Conservation (phyloP, 768 basidiomycete genomes). For the Boletales sp. region DNA sequence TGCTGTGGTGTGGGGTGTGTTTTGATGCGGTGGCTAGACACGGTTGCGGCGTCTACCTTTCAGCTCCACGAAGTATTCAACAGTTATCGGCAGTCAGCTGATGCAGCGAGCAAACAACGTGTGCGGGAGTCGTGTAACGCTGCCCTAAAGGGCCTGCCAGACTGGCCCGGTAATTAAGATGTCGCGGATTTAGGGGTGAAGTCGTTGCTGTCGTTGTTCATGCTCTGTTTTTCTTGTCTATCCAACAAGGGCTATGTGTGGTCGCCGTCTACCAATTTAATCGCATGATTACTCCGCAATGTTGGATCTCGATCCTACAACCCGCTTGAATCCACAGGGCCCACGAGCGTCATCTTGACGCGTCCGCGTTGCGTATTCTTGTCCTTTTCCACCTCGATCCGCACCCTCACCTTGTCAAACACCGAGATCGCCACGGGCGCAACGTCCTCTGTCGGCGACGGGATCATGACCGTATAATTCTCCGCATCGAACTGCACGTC, state of each 20-base stretch:
- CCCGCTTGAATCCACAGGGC: constrained; percentile 55
- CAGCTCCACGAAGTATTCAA: constrained; percentile 73
- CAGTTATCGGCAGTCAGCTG: constrained; percentile 72
- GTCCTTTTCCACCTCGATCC: constrained; percentile 91
- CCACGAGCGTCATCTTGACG: constrained; percentile 77
- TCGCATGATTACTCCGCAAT: not conserved
- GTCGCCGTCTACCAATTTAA: constrained; percentile 5
- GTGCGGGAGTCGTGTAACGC: constrained; percentile 80
- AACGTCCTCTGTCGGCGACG: constrained; percentile 26
- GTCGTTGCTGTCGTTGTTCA: not conserved
- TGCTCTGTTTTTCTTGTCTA: not conserved
- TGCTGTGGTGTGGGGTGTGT: not conserved
- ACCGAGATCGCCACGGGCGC: not conserved
- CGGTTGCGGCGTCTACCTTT: constrained; percentile 64
- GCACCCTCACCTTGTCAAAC: constrained; percentile 68
- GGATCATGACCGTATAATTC: constrained; percentile 78
- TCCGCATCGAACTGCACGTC: constrained; percentile 90
- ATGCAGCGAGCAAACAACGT: constrained; percentile 65
- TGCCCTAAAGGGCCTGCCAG: constrained; percentile 65
- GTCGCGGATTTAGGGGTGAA: not conserved
- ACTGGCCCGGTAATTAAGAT: constrained; percentile 54
- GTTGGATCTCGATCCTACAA: constrained; percentile 27
- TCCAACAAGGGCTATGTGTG: not conserved
- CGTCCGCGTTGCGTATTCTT: constrained; percentile 87
- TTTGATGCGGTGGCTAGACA: constrained; percentile 18